Conservation (phyloP, 805 yeast genomes). For the Saccharomyces kudriavzevii region DNA sequence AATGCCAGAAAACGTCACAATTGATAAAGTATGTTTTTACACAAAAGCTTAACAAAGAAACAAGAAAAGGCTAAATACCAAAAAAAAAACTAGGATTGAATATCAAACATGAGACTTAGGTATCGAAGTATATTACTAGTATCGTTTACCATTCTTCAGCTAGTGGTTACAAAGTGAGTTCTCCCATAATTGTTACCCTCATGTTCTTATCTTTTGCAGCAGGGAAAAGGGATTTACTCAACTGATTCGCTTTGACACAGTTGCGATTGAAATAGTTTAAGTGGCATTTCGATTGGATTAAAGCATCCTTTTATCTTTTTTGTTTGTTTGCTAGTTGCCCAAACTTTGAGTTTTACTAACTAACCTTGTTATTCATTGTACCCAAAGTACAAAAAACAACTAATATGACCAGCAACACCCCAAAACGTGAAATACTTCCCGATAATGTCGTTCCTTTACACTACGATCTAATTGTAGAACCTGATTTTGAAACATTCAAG, state of each 20-base stretch:
- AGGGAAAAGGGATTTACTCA: not conserved
- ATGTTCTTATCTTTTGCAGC: not conserved
- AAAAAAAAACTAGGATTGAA: not conserved
- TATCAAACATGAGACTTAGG: not conserved
- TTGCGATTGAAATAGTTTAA: not conserved
- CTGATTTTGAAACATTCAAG: conserved; percentile 50
- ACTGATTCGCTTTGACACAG: not conserved
- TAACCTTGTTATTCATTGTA: not conserved
- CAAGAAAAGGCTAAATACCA: not conserved
- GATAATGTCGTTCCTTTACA: conserved; percentile 61
- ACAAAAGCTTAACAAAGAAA: not conserved
- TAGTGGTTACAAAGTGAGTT: not conserved
- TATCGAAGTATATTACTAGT: not conserved
- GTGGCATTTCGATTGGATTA: not conserved
- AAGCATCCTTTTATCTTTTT: not conserved
- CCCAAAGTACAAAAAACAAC: not conserved
- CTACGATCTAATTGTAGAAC: conserved; percentile 62
- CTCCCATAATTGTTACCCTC: not conserved
- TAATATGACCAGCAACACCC: conserved; percentile 11
- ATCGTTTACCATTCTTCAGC: not conserved
- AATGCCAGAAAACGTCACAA: conserved; percentile 8
- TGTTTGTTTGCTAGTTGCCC: not conserved
- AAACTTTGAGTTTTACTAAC: not conserved
- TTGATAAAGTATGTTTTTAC: conserved; percentile 10
- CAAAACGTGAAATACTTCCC: conserved; percentile 45